These are phyloP conservation scores for Corymbia maculata DNA, from an alignment of 345 rosid genomes.

Conservation along the genomic window DNA sequence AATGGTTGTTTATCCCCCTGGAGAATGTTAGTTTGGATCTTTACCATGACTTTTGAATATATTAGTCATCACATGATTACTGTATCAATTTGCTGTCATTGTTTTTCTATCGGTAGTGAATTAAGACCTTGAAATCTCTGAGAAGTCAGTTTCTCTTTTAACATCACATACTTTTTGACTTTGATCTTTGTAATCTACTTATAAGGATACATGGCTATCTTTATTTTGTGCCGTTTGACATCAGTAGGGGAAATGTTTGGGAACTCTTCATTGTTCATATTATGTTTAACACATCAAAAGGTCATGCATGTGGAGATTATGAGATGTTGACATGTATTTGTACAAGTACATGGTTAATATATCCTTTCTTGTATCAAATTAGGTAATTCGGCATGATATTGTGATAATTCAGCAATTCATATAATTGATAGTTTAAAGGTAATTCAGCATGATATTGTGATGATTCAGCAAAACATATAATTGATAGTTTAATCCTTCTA, in stretches of 20 bases:
- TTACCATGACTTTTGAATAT: not conserved
- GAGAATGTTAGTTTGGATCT: not conserved
- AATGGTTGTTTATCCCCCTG: not conserved
- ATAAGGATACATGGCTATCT: not conserved
- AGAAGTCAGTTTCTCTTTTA: not conserved
- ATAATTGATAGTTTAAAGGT: not conserved
- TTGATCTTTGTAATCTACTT: not conserved
- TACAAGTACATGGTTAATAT: not conserved
- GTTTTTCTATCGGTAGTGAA: not conserved
- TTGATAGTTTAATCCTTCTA: not conserved
- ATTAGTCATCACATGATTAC: not conserved
- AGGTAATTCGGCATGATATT: not conserved
- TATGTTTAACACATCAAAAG: too few relatives aligned
- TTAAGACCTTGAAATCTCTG: not conserved
- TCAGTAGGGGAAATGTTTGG: not conserved
- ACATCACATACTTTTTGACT: not conserved
- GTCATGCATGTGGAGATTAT: not conserved
- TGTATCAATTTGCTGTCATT: not conserved
- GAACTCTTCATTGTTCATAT: not conserved
- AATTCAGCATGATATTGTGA: not conserved
- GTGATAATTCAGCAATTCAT: not conserved
- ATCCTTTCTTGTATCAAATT: not conserved
- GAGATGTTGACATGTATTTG: not conserved
- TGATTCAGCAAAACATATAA: not conserved
- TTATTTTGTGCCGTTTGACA: not conserved